Evolutionary conservation across 2,329 filamentous ascomycete species (phyloP).

Genomic region (Alternaria sp.): DNA sequence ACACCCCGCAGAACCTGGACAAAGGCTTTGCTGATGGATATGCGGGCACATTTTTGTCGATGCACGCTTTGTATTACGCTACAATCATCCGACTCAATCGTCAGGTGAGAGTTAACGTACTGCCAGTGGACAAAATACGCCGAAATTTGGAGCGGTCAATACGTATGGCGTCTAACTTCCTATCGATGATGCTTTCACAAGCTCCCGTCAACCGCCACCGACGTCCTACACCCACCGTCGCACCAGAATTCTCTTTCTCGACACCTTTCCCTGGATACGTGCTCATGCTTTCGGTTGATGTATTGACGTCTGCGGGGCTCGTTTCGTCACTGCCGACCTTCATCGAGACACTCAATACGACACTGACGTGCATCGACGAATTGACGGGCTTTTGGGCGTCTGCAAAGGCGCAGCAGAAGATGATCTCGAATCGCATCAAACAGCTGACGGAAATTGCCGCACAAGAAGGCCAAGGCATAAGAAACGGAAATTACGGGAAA

Average conservation of each 20-base stretch:
- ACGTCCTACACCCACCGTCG: conserved; percentile 34
- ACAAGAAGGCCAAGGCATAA: conserved; percentile 44
- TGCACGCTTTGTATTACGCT: conserved; percentile 73
- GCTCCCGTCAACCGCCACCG: conserved; percentile 36
- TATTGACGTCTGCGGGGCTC: conserved; percentile 67
- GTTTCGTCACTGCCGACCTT: conserved; percentile 56
- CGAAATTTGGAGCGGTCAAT: conserved; percentile 45
- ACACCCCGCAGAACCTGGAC: conserved; percentile 66
- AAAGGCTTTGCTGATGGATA: conserved; percentile 62
- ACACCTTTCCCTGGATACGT: conserved; percentile 68
- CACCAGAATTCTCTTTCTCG: conserved; percentile 55
- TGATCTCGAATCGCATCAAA: conserved; percentile 58
- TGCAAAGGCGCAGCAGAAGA: conserved; percentile 60
- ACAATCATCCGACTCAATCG: conserved; percentile 71
- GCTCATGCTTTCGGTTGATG: conserved; percentile 70
- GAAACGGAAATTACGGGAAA: conserved; percentile 43
- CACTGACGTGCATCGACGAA: conserved; percentile 63
- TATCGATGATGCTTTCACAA: conserved; percentile 46
- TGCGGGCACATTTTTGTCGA: conserved; percentile 67
- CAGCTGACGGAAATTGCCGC: conserved; percentile 53
- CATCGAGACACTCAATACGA: conserved; percentile 63
- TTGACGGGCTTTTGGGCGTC: conserved; percentile 68
- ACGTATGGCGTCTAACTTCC: conserved; percentile 38
- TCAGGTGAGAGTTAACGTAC: conserved; percentile 53
- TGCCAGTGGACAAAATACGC: conserved; percentile 37